Evolutionary conservation across 2,329 filamentous ascomycete genomes (phyloP).

Genomic region (Aspergillus awamori): DNA sequence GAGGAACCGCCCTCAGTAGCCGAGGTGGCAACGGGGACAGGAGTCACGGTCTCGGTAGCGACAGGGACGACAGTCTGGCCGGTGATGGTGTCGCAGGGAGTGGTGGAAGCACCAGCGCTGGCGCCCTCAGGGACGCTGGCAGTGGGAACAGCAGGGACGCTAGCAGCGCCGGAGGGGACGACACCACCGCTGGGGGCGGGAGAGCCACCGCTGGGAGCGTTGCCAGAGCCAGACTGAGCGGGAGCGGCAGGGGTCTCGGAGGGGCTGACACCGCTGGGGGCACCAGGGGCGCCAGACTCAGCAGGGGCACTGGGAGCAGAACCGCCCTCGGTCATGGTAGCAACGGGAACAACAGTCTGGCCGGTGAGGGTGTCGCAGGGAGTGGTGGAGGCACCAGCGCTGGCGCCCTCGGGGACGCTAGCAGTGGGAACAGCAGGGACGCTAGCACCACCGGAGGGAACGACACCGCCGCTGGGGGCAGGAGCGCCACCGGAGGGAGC

Average conservation of each 20-base stretch:
- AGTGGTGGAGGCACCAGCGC: conserved; percentile 1
- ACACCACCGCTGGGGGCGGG: neutral
- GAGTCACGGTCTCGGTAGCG: conserved; percentile 13
- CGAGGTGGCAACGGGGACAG: conserved; percentile 10
- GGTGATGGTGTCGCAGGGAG: conserved; percentile 21
- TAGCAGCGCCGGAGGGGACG: conserved; percentile 5
- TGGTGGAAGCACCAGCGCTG: conserved; percentile 5
- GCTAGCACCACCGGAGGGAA: conserved; percentile 1
- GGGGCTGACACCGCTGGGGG: neutral
- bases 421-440: conserved; percentile 10
- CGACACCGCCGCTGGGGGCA: conserved; percentile 16
- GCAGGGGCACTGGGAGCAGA: conserved; percentile 14
- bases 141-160: conserved; percentile 9
- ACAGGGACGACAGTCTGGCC: conserved; percentile 15
- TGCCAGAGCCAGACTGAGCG: conserved; percentile 1
- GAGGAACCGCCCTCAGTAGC: conserved; percentile 15
- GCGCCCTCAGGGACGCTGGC: conserved; percentile 4
- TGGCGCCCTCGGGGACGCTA: conserved; percentile 5
- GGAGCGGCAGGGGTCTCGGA: conserved; percentile 11
- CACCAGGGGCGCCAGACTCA: conserved; percentile 17
- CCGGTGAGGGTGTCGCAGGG: conserved; percentile 16
- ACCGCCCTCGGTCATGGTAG: conserved; percentile 13
- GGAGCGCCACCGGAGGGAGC: conserved; percentile 4
- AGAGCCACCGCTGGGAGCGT: neutral
- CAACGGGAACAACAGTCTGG: conserved; percentile 15